phyloP scores from a whole-genome alignment of 345 rosid genomes.

The Boechera retrofracta region DNA sequence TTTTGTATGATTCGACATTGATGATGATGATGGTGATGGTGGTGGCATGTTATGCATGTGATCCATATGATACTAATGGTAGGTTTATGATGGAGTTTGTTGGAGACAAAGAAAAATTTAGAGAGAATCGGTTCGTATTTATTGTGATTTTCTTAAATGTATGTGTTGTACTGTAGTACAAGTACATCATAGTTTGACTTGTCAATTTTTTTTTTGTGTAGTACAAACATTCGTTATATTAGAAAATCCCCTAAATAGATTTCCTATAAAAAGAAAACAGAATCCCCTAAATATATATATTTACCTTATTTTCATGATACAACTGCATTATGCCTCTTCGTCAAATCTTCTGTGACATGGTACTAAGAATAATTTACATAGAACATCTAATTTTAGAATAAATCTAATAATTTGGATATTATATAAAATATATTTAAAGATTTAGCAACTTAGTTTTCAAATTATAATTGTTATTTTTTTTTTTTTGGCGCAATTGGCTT shows the following conservation, averaged over 20 bases:
- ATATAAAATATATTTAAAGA: too few relatives aligned
- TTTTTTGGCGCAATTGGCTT: too few relatives aligned
- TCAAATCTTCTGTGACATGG: too few relatives aligned
- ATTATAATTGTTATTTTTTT: too few relatives aligned
- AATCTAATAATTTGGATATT: not conserved
- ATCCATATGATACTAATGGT: constrained; percentile 37
- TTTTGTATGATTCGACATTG: constrained; percentile 32
- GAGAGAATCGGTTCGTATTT: constrained; percentile 7
- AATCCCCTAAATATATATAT: not conserved
- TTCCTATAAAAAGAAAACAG: not conserved
- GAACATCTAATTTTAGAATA: not conserved
- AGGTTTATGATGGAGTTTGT: not conserved
- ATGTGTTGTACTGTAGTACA: constrained; percentile 21
- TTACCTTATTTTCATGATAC: constrained; percentile 1
- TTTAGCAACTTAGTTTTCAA: too few relatives aligned
- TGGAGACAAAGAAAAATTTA: not conserved
- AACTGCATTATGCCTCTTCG: not conserved
- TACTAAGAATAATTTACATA: not conserved
- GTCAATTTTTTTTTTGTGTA: constrained; percentile 29
- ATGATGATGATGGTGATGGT: constrained; percentile 41
- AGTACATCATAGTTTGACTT: constrained; percentile 21
- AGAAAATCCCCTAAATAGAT: constrained; percentile 3
- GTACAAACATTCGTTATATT: constrained; percentile 25
- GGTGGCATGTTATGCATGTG: constrained; percentile 51
- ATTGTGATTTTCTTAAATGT: constrained; percentile 23